Percentiles rank a stretch among this genome's conserved stretches.
Conservation (phyloP, 306 rosid species). For the Lathyrus aphaca region DNA sequence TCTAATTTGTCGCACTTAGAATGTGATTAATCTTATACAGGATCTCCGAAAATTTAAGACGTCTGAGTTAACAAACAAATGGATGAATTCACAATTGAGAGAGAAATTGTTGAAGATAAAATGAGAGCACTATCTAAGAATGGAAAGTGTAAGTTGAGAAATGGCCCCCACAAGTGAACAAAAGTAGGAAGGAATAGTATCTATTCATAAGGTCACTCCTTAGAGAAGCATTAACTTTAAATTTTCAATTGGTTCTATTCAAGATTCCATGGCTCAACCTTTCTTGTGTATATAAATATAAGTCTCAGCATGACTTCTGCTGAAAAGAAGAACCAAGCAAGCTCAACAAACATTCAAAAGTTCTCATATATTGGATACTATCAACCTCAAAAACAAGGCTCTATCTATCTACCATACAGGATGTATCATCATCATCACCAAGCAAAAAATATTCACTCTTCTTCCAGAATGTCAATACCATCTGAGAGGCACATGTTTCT, state of each 20-base stretch:
- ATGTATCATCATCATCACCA: constrained; percentile 82
- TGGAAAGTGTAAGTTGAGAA: constrained; percentile 48
- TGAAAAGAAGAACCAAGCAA: constrained; percentile 45
- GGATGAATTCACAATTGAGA: background rate
- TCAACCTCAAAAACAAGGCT: constrained; percentile 39
- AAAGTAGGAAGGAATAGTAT: constrained; percentile 67
- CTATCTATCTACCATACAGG: constrained; percentile 36
- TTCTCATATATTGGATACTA: constrained; percentile 32
- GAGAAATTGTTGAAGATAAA: constrained; percentile 28
- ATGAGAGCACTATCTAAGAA: constrained; percentile 46
- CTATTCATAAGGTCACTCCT: constrained; percentile 60
- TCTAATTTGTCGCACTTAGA: no score
- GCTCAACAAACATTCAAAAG: constrained; percentile 38
- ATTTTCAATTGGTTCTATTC: constrained; percentile 54
- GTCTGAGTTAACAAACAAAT: background rate
- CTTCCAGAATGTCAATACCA: constrained; percentile 65
- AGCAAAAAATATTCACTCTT: constrained; percentile 66
- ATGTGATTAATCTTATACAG: no score
- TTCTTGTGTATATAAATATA: constrained; percentile 53
- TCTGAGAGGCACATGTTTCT: constrained; percentile 78
- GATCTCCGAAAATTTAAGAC: no score
- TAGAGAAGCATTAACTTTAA: constrained; percentile 37
- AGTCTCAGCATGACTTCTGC: constrained; percentile 44
- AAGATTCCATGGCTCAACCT: constrained; percentile 56
- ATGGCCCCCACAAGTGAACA: constrained; percentile 57